These are phyloP conservation scores for Agroathelia rolfsii DNA, from an alignment of 1,284 basidiomycete species.

Conservation along the genomic window DNA sequence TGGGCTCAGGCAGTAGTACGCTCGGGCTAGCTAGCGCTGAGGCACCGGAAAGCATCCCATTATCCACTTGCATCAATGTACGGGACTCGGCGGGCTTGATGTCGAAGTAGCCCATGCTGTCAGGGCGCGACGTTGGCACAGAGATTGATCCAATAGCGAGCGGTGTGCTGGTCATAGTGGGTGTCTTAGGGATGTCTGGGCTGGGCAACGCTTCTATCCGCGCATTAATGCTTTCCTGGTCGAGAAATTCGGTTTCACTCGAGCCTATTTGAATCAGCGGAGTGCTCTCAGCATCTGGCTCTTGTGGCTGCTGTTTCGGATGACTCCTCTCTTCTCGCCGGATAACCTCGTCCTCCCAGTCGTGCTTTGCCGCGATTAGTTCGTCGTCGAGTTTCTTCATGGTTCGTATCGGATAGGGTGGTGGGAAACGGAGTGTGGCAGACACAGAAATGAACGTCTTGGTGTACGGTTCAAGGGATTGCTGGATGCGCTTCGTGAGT, in stretches of 20 bases:
- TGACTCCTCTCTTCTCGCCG: constrained; percentile 61
- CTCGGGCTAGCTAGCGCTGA: constrained; percentile 17
- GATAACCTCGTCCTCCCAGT: constrained; percentile 80
- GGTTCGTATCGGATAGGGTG: constrained; percentile 75
- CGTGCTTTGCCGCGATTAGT: constrained; percentile 53
- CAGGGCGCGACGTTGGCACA: constrained; percentile 16
- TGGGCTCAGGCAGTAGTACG: constrained; percentile 27
- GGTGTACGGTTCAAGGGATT: constrained; percentile 74
- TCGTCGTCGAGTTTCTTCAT: constrained; percentile 84
- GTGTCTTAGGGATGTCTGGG: constrained; percentile 36
- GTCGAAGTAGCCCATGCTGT: constrained; percentile 33
- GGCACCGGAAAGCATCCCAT: constrained; percentile 14
- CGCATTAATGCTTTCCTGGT: constrained; percentile 49
- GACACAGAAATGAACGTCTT: constrained; percentile 86
- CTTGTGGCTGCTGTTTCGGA: constrained; percentile 29
- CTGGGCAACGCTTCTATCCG: constrained; percentile 61
- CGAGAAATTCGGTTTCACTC: constrained; percentile 9
- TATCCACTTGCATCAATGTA: too few species aligned
- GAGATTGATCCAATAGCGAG: too few species aligned
- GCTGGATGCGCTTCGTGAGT: constrained; percentile 64
- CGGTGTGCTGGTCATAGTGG: too few species aligned
- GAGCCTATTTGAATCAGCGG: constrained; percentile 12
- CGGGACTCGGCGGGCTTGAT: constrained; percentile 24
- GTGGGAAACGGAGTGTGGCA: constrained; percentile 81
- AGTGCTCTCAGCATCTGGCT: constrained; percentile 33